Conservation (phyloP, 352 stramenopile species). For the Thalassiosira pacifica region DNA sequence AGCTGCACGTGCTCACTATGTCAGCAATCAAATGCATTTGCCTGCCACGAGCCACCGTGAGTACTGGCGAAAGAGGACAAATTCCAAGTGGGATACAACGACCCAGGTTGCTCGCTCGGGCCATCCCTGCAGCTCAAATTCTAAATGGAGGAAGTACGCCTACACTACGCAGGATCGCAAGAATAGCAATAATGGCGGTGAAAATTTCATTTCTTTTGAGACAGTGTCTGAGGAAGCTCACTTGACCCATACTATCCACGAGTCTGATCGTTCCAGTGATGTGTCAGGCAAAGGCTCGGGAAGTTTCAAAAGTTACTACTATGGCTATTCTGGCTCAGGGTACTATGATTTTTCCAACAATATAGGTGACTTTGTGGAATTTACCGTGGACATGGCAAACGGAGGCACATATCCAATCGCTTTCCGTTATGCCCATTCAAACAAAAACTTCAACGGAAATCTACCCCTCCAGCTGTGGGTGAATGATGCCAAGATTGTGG, state of each 20-base stretch:
- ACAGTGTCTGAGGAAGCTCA: slow-evolving; percentile 44
- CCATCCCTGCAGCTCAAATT: slow-evolving; percentile 61
- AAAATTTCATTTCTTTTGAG: slow-evolving; percentile 52
- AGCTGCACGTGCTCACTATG: slow-evolving; percentile 21
- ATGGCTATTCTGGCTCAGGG: slow-evolving; percentile 52
- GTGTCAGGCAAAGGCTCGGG: neutral
- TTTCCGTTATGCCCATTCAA: slow-evolving; percentile 53
- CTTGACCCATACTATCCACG: slow-evolving; percentile 50
- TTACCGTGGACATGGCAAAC: slow-evolving; percentile 25
- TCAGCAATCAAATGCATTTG: slow-evolving; percentile 60
- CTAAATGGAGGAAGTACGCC: slow-evolving; percentile 62
- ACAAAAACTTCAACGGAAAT: slow-evolving; percentile 45
- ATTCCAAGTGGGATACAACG: slow-evolving; percentile 55
- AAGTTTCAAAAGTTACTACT: slow-evolving; percentile 1
- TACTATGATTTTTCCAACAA: slow-evolving; percentile 58
- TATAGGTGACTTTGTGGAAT: slow-evolving; percentile 58
- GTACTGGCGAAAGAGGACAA: slow-evolving; percentile 56
- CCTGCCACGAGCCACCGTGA: slow-evolving; percentile 51
- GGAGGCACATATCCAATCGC: slow-evolving; percentile 55
- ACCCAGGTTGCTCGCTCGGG: slow-evolving; percentile 39
- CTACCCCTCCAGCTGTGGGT: slow-evolving; percentile 43
- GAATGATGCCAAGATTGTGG: slow-evolving; percentile 41
- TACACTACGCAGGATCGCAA: slow-evolving; percentile 44
- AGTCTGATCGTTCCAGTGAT: slow-evolving; percentile 45
- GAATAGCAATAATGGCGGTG: neutral